Conservation (phyloP, 2,329 filamentous ascomycete genomes). For the Cladophialophora immunda region DNA sequence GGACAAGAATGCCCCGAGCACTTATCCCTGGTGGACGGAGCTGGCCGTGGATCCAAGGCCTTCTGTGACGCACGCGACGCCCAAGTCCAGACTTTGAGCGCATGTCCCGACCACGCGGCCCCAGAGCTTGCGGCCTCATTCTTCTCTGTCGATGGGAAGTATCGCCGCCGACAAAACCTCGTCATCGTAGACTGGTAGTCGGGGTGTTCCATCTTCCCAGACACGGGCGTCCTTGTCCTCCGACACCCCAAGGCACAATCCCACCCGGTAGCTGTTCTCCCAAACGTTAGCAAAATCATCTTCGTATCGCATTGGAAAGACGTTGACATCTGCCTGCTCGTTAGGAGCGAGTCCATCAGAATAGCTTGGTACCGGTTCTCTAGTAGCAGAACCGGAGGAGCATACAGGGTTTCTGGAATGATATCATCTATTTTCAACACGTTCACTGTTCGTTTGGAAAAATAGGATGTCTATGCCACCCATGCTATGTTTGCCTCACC, state of each 20-base stretch:
- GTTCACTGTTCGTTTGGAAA: background rate
- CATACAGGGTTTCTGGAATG: background rate
- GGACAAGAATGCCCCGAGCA: background rate
- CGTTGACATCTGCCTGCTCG: background rate
- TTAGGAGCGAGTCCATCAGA: background rate
- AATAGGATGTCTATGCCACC: background rate
- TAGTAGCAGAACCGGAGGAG: background rate
- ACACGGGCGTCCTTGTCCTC: too few species aligned
- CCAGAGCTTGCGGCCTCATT: too few species aligned
- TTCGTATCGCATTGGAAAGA: background rate
- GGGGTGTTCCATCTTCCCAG: too few species aligned
- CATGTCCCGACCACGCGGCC: background rate
- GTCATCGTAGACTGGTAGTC: too few species aligned
- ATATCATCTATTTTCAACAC: background rate
- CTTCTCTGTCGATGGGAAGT: too few species aligned
- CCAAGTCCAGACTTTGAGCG: background rate
- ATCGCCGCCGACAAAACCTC: too few species aligned
- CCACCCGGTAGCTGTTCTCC: too few species aligned
- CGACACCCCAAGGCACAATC: too few species aligned
- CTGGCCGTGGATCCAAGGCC: conserved; percentile 11
- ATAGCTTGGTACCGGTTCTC: background rate
- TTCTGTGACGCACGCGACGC: background rate
- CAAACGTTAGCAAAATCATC: too few species aligned
- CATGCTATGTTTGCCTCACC: background rate
- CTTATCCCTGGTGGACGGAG: conserved; percentile 15